Evolutionary conservation across 2,329 filamentous ascomycete species (phyloP).

Genomic region (Pseudogymnoascus verrucosus): DNA sequence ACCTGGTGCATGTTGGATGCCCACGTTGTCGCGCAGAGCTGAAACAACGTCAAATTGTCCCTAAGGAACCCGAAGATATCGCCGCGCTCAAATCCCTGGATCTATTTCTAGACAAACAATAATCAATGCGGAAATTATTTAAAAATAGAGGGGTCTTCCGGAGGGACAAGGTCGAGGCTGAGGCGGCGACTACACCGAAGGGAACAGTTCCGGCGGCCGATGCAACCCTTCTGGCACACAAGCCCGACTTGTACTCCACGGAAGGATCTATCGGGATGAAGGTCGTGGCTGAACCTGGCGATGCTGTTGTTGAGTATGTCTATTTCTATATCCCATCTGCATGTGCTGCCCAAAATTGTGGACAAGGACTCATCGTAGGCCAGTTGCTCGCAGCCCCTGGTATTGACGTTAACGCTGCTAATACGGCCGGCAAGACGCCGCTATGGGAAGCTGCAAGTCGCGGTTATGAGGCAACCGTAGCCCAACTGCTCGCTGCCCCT

Average conservation of each 20-base stretch:
- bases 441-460: neutral
- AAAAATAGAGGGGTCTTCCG: neutral
- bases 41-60: neutral
- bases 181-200: neutral
- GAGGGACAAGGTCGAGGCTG: neutral
- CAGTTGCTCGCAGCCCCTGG: neutral
- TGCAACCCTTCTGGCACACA: neutral
- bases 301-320: conserved; percentile 12
- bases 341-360: neutral
- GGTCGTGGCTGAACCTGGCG: conserved; percentile 10
- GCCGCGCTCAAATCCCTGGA: neutral
- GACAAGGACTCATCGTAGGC: neutral
- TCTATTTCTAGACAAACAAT: neutral
- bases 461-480: neutral
- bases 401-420: neutral
- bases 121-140: neutral
- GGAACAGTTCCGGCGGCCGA: neutral
- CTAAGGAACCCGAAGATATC: neutral
- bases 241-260: conserved; percentile 11
- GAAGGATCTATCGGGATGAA: conserved; percentile 11
- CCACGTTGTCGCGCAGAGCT: neutral
- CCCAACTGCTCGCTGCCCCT: neutral
- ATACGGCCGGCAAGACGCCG: neutral
- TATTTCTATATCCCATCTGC: neutral
- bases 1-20: neutral